Conservation (phyloP, 106 monocot species). For the Dioscorea alata region DNA sequence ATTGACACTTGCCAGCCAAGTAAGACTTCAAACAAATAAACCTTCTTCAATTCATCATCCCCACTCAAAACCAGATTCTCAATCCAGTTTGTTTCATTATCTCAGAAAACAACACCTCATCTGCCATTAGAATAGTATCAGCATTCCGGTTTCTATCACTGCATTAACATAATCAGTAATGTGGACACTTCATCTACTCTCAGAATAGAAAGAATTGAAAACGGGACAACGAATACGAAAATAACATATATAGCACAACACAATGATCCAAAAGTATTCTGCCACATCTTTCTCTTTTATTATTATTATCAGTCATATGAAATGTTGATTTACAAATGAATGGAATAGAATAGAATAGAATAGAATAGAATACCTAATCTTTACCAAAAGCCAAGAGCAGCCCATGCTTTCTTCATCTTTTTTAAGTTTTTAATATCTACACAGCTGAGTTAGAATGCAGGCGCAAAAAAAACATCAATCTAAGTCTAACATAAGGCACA, state of each 20-base stretch:
- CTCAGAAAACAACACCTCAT: background rate
- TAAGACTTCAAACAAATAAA: too few relatives aligned
- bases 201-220: background rate
- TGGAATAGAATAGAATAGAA: background rate
- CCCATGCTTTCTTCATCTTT: too few relatives aligned
- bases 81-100: too few relatives aligned
- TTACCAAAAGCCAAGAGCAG: too few relatives aligned
- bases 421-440: too few relatives aligned
- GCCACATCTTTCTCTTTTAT: background rate
- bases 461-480: too few relatives aligned
- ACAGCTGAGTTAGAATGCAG: too few relatives aligned
- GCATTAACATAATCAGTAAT: too few relatives aligned
- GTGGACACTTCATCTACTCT: background rate
- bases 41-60: too few relatives aligned
- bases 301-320: background rate
- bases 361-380: conserved; percentile 3
- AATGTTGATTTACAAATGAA: conserved; percentile 11
- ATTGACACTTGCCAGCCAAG: too few relatives aligned
- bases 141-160: background rate
- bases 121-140: background rate
- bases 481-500: too few relatives aligned
- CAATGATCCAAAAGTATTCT: background rate
- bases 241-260: background rate
- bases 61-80: too few relatives aligned
- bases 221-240: background rate